A percentile compares a stretch with the other conserved stretches of the same genome.
These are phyloP conservation scores for Sechiopsis laciniata DNA, from an alignment of 306 rosid genomes.

Conservation along the genomic window DNA sequence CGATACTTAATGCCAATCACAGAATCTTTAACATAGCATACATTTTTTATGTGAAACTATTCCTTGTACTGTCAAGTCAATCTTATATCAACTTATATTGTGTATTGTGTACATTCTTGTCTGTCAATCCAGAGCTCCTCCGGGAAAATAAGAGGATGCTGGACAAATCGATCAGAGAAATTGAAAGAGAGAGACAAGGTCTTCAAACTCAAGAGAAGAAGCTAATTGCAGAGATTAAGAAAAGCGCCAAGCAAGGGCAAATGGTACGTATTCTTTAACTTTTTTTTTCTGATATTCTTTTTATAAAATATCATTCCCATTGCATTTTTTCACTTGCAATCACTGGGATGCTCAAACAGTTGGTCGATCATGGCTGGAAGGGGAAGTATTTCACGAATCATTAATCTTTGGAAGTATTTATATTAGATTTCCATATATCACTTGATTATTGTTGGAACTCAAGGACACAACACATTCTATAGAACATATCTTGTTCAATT, in stretches of 20 bases:
- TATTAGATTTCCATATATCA: too few relatives aligned
- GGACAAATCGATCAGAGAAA: constrained; percentile 92
- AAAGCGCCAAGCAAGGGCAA: constrained; percentile 98
- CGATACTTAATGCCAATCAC: too few relatives aligned
- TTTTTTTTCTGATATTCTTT: not conserved
- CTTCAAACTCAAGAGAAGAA: constrained; percentile 93
- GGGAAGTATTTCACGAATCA: not conserved
- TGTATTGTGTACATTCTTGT: constrained; percentile 21
- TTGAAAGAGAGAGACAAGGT: constrained; percentile 87
- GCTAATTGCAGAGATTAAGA: constrained; percentile 82
- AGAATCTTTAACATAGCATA: too few relatives aligned
- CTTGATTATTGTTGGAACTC: too few relatives aligned
- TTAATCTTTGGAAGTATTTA: too few relatives aligned
- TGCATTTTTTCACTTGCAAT: not conserved
- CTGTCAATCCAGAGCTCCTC: constrained; percentile 65
- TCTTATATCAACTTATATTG: constrained; percentile 12
- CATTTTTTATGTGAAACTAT: not conserved
- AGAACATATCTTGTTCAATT: too few relatives aligned
- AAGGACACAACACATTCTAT: too few relatives aligned
- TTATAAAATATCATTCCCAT: not conserved
- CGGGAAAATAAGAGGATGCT: constrained; percentile 98
- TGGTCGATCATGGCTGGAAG: not conserved
- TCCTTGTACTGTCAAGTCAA: not conserved
- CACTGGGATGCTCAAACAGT: not conserved
- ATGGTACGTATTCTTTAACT: constrained; percentile 45